These are phyloP conservation scores for Postia placenta DNA, from an alignment of 768 basidiomycete species.

Conservation along the genomic window DNA sequence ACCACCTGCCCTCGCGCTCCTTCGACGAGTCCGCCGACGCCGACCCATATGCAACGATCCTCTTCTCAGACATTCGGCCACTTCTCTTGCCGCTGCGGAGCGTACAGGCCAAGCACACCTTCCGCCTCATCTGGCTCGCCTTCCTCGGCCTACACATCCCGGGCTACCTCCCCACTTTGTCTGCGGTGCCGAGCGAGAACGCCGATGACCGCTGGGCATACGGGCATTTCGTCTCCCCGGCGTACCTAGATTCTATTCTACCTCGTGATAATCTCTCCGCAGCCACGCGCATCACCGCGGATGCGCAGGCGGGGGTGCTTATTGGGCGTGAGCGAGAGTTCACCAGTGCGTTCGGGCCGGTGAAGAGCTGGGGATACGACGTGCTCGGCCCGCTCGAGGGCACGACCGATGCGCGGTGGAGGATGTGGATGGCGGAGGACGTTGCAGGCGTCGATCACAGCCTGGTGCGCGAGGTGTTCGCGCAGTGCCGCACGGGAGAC, in stretches of 20 bases:
- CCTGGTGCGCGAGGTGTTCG: conserved; percentile 54
- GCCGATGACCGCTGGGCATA: conserved; percentile 70
- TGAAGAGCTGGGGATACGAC: conserved; percentile 58
- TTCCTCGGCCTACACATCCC: conserved; percentile 69
- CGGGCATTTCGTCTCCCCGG: conserved; percentile 37
- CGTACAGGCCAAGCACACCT: conserved; percentile 40
- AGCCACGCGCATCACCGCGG: conserved; percentile 35
- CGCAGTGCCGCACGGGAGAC: conserved; percentile 46
- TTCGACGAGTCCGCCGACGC: conserved; percentile 38
- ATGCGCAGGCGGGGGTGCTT: conserved; percentile 59
- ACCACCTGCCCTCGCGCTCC: conserved; percentile 48
- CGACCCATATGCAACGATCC: conserved; percentile 69
- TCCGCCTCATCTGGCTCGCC: conserved; percentile 67
- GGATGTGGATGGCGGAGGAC: conserved; percentile 44
- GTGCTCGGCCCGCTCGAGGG: conserved; percentile 52
- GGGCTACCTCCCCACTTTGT: conserved; percentile 45
- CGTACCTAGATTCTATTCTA: conserved; percentile 48
- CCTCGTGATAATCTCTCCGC: conserved; percentile 30
- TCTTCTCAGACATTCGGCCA: conserved; percentile 67
- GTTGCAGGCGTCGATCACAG: conserved; percentile 41
- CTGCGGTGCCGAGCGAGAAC: conserved; percentile 24
- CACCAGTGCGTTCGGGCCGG: conserved; percentile 54
- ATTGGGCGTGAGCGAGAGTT: conserved; percentile 65
- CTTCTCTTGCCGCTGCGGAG: conserved; percentile 43
- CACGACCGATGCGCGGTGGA: conserved; percentile 28